phyloP scores from a whole-genome alignment of 2,329 filamentous ascomycete species.

The Lachnellula hyalina region DNA sequence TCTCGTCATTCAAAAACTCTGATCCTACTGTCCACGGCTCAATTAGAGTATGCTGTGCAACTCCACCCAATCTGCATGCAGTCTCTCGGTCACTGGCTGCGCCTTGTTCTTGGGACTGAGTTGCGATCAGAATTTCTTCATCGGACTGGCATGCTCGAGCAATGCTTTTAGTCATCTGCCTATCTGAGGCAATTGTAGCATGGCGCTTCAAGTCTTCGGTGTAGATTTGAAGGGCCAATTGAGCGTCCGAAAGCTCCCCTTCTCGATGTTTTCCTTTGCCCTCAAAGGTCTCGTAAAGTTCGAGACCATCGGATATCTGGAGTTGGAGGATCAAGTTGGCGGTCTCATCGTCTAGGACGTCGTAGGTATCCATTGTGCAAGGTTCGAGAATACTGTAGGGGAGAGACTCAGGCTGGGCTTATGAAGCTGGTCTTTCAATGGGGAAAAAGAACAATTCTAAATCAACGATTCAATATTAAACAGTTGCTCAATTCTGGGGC shows the following conservation, averaged over 20 bases:
- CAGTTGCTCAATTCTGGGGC: too few species aligned
- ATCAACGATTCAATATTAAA: too few species aligned
- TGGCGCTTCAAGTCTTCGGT: conserved; percentile 11
- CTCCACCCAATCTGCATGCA: conserved; percentile 10
- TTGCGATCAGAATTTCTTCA: conserved; percentile 8
- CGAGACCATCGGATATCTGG: conserved; percentile 19
- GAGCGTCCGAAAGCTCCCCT: conserved; percentile 7
- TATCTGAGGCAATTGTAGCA: conserved; percentile 10
- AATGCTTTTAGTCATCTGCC: conserved; percentile 22
- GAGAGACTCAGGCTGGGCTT: too few species aligned
- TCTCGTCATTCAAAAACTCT: conserved; percentile 13
- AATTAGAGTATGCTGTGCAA: not conserved
- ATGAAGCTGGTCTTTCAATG: not conserved
- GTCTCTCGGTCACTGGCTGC: conserved; percentile 13
- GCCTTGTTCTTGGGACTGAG: conserved; percentile 10
- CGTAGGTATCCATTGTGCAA: not conserved
- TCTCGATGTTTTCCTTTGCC: conserved; percentile 12
- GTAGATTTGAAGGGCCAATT: conserved; percentile 15
- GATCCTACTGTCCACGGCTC: conserved; percentile 2
- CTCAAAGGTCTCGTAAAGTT: not conserved
- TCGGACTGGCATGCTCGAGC: conserved; percentile 20
- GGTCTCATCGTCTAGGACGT: conserved; percentile 16
- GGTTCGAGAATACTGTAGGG: too few species aligned
- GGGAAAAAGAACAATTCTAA: too few species aligned
- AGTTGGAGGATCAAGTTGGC: conserved; percentile 20